Evolutionary conservation across 345 rosid species (phyloP).

Genomic region (Gossypium sturtianum): DNA sequence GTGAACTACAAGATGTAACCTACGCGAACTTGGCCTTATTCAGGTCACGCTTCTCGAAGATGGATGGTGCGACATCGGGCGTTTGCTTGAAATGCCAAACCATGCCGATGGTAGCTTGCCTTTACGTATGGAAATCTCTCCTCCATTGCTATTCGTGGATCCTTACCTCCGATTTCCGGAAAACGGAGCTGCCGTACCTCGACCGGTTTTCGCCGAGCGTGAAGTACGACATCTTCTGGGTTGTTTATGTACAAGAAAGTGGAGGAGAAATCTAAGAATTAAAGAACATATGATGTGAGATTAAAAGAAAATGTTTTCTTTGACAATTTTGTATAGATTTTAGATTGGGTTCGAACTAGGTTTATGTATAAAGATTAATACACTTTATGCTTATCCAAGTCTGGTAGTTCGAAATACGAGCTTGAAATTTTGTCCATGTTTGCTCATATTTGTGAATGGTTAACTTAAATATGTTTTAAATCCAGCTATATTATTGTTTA

Average conservation of each 20-base stretch:
- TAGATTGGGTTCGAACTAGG: background rate
- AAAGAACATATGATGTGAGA: background rate
- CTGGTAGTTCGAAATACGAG: no score
- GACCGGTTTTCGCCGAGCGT: conserved; percentile 25
- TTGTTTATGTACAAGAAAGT: conserved; percentile 29
- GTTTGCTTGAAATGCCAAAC: conserved; percentile 39
- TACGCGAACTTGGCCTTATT: conserved; percentile 43
- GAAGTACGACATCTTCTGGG: conserved; percentile 46
- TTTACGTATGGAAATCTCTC: conserved; percentile 44
- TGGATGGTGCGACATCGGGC: conserved; percentile 44
- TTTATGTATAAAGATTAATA: no score
- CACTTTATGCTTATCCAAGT: no score
- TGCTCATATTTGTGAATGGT: no score
- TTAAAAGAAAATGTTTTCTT: no score
- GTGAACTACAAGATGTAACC: conserved; percentile 26
- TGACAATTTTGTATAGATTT: background rate
- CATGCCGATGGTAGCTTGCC: conserved; percentile 28
- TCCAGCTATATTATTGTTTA: no score
- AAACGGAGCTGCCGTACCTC: conserved; percentile 24
- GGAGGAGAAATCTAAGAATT: conserved; percentile 15
- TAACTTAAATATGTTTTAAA: no score
- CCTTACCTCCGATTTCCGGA: conserved; percentile 31
- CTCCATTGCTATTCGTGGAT: conserved; percentile 45
- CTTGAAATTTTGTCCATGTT: accelerated
- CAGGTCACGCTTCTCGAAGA: conserved; percentile 34